phyloP scores from a whole-genome alignment of 2,329 filamentous ascomycete genomes.

The Alternaria conjuncta region DNA sequence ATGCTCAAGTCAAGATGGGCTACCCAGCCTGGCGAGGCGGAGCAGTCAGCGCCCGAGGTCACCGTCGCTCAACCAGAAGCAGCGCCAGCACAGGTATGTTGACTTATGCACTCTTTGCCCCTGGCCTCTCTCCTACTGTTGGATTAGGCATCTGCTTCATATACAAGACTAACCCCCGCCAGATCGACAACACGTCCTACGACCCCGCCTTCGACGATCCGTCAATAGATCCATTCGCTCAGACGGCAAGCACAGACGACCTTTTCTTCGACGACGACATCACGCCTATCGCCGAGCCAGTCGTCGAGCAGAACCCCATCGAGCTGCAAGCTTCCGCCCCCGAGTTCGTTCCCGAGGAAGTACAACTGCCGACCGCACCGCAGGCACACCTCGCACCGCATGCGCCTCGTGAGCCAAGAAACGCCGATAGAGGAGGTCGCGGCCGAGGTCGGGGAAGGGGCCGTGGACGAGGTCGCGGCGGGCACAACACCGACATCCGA shows the following conservation, averaged over 20 bases:
- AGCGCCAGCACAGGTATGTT: conserved; percentile 16
- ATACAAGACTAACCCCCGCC: conserved; percentile 1
- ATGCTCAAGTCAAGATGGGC: conserved; percentile 47
- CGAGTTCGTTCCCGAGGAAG: conserved; percentile 28
- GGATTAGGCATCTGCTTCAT: no score
- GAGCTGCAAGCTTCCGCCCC: conserved; percentile 26
- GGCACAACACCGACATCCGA: conserved; percentile 20
- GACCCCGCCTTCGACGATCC: conserved; percentile 38
- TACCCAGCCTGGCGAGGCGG: conserved; percentile 21
- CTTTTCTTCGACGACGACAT: conserved; percentile 61
- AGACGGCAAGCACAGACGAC: conserved; percentile 58
- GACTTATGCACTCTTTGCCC: not conserved
- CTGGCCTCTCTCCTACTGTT: not conserved
- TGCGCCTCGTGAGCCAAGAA: conserved; percentile 35
- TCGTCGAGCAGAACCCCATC: conserved; percentile 43
- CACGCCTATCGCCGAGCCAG: conserved; percentile 53
- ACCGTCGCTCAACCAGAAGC: conserved; percentile 4
- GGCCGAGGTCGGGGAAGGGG: conserved; percentile 35
- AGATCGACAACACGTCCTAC: conserved; percentile 30
- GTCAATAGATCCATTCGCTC: conserved; percentile 55
- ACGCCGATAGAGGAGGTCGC: conserved; percentile 35
- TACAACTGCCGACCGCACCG: conserved; percentile 22
- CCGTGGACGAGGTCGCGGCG: conserved; percentile 30
- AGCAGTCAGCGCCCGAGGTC: conserved; percentile 3
- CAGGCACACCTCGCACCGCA: conserved; percentile 31